Base-by-base conservation (phyloP, 1,139 yeast genomes). In the Hemisphaericaspora xylanilytica region DNA sequence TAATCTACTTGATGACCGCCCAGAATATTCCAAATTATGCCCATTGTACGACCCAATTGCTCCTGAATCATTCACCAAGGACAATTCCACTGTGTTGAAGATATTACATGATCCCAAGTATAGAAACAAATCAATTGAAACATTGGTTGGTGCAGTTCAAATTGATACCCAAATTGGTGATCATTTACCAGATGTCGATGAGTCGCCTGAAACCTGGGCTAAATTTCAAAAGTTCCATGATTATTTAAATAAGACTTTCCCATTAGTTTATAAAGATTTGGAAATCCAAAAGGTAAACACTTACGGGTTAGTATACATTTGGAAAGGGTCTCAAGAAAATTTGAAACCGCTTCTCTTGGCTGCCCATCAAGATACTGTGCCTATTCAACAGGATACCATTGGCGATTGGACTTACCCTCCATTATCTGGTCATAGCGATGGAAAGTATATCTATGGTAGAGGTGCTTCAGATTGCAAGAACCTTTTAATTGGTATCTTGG, bases 351-450 rank as follows among this genome's bases (percentile, higher is more conserved):
- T 81, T 11, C 55, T 86, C 58, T 64, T 85, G 32, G 74, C 81
- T 60, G 89, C 92, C 3, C 96, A 87, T 58, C 87, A 81, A 56
- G 95, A 86, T 55, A 86, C 83, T 4, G 95, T 87, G 11, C 95
- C 95, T 0, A 85, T 85, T n/a, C 81, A 80, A 51, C 57, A 62
- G 21, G 80, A 68, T 16, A 75, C 87, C 11, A 55, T 73, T 32
- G 67, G 58, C 28, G 66, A 72, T 36, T 86, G 95, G 95, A 70
- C 66, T 3, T 72, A 78, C 50, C 81, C 82, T 9, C 95, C 95
- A 18, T 85, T 78, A 46, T 70, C 72, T 7, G 95, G 85, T 3
- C 70, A 73, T 52, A 85, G 66, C 52, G 95, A 85, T 50, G 85
- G 85, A 3, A 42, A 50, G 12, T 58, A 33, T 33, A 50, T 70